phyloP scores from a whole-genome alignment of 768 basidiomycete species.

The Chalciporus piperatus region DNA sequence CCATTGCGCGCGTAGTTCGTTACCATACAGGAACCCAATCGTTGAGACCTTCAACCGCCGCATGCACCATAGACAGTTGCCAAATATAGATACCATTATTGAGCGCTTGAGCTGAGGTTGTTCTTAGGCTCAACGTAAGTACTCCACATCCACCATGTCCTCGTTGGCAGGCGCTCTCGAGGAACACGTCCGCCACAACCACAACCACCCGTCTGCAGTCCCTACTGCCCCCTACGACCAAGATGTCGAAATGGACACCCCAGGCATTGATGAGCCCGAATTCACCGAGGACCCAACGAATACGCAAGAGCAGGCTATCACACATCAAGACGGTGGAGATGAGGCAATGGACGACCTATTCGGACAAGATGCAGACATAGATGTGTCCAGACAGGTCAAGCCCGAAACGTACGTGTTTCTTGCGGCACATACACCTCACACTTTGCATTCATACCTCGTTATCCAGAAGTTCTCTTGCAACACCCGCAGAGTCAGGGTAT shows the following conservation, averaged over 20 bases:
- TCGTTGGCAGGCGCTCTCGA: conserved; percentile 59
- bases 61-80: not conserved
- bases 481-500: conserved; percentile 41
- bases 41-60: too few species aligned
- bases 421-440: conserved; percentile 4
- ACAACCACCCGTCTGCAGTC: conserved; percentile 13
- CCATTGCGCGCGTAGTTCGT: too few species aligned
- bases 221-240: conserved; percentile 16
- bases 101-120: too few species aligned
- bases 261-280: conserved; percentile 10
- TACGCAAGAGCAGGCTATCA: conserved; percentile 16
- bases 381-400: conserved; percentile 39
- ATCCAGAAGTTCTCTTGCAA: conserved; percentile 36
- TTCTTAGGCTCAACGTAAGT: too few species aligned
- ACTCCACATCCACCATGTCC: conserved; percentile 41
- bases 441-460: conserved; percentile 17
- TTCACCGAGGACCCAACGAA: conserved; percentile 16
- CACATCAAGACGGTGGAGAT: conserved; percentile 29
- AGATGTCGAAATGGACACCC: conserved; percentile 44
- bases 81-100: conserved; percentile 10
- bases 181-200: conserved; percentile 27
- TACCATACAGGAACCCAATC: too few species aligned
- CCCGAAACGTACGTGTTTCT: conserved; percentile 43
- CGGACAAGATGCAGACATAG: conserved; percentile 61
- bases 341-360: conserved; percentile 79